These are phyloP conservation scores for Kwoniella shandongensis DNA, from an alignment of 768 basidiomycete species.

Conservation along the genomic window DNA sequence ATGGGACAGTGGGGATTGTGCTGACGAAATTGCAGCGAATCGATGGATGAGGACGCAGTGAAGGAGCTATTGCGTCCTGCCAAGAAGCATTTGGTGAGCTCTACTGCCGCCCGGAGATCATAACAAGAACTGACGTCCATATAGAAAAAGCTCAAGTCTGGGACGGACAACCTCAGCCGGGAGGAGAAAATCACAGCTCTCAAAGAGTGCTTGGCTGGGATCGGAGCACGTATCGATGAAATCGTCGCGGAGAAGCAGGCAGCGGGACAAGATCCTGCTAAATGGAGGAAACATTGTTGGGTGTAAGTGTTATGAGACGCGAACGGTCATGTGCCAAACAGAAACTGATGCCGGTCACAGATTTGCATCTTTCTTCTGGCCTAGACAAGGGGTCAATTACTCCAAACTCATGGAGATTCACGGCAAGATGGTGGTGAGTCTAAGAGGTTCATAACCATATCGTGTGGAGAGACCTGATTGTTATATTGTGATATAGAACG, in stretches of 20 bases:
- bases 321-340: neutral
- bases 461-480: no score
- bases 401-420: slow-evolving; percentile 92
- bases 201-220: slow-evolving; percentile 91
- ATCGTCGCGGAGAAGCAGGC: slow-evolving; percentile 74
- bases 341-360: slow-evolving; percentile 54
- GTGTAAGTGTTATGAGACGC: slow-evolving; percentile 65
- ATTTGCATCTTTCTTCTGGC: slow-evolving; percentile 96
- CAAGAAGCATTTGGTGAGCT: slow-evolving; percentile 83
- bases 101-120: neutral
- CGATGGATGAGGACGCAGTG: slow-evolving; percentile 89
- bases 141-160: slow-evolving; percentile 91
- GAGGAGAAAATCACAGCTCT: slow-evolving; percentile 95
- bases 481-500: slow-evolving; percentile 14
- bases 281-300: slow-evolving; percentile 95
- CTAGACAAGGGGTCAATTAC: slow-evolving; percentile 85
- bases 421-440: slow-evolving; percentile 70
- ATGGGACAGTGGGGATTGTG: neutral
- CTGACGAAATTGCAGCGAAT: slow-evolving; percentile 62
- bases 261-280: slow-evolving; percentile 75
- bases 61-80: slow-evolving; percentile 96
- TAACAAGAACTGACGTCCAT: neutral
- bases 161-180: slow-evolving; percentile 86
- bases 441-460: neutral
- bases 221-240: slow-evolving; percentile 84